Percentiles rank a stretch among this genome's conserved stretches.
These are phyloP conservation scores for Boletus sp. DNA, from an alignment of 768 basidiomycete species.

Conservation along the genomic window DNA sequence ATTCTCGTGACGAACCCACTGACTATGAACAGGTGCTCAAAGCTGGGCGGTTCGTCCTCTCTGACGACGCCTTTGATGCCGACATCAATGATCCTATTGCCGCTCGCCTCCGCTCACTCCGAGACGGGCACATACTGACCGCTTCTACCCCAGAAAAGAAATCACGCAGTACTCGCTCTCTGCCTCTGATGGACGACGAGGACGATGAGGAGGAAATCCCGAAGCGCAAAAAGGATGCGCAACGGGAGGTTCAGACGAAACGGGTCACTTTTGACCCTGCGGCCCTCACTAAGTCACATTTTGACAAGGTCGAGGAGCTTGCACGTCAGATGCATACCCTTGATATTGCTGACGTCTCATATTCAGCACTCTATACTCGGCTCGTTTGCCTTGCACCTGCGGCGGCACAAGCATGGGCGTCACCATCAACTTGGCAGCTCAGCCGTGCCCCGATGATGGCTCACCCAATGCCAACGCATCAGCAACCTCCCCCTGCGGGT, in stretches of 20 bases:
- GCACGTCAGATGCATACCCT: not conserved
- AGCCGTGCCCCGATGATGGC: too few species aligned
- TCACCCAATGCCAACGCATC: too few species aligned
- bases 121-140: not conserved
- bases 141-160: too few species aligned
- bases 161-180: too few species aligned
- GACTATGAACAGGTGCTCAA: not conserved
- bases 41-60: not conserved
- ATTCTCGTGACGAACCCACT: not conserved
- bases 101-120: not conserved
- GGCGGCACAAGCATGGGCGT: not conserved
- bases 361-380: not conserved
- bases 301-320: not conserved
- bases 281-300: not conserved
- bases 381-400: not conserved
- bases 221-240: not conserved
- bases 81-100: not conserved
- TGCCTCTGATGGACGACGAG: not conserved
- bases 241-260: not conserved
- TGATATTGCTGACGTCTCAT: not conserved
- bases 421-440: not conserved
- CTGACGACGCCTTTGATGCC: not conserved
- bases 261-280: not conserved
- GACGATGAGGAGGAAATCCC: not conserved
- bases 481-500: too few species aligned